Percentiles rank a stretch among this genome's conserved stretches.
Evolutionary conservation across 2,329 filamentous ascomycete genomes (phyloP).

Genomic region (Fusarium sp.): DNA sequence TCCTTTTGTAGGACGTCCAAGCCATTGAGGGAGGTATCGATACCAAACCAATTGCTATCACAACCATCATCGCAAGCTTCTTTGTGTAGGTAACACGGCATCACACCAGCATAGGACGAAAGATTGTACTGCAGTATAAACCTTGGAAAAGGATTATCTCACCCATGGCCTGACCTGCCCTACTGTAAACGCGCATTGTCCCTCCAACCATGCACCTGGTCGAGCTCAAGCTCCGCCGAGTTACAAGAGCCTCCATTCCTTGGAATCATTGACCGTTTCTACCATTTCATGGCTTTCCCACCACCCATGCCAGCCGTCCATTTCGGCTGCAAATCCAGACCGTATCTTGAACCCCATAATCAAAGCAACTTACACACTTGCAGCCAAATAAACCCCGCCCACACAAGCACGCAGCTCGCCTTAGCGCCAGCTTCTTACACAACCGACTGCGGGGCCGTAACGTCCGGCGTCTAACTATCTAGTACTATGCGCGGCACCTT

Average conservation of each 20-base stretch:
- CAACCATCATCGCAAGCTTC: conserved; percentile 5
- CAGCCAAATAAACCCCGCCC: conserved; percentile 15
- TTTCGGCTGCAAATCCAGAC: conserved; percentile 20
- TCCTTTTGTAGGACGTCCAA: conserved; percentile 11
- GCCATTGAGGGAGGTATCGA: neutral
- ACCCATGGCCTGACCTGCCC: neutral
- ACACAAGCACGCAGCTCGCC: conserved; percentile 22
- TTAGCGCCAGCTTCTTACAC: conserved; percentile 32
- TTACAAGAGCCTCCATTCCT: conserved; percentile 30
- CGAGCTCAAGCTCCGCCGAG: conserved; percentile 1
- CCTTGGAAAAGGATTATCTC: conserved; percentile 12
- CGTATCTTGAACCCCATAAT: conserved; percentile 32
- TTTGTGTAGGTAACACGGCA: neutral
- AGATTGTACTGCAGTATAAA: conserved; percentile 5
- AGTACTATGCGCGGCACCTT: conserved; percentile 11
- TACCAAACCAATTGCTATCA: neutral
- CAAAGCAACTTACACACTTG: conserved; percentile 28
- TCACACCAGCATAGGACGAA: neutral
- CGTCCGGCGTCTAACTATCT: conserved; percentile 14
- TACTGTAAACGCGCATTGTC: conserved; percentile 6
- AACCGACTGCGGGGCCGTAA: conserved; percentile 43
- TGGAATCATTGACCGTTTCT: conserved; percentile 11
- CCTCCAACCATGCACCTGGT: conserved; percentile 15
- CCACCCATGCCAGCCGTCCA: conserved; percentile 16
- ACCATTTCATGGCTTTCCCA: neutral